These are phyloP conservation scores for Lentinus tigrinus DNA, from an alignment of 768 basidiomycete genomes.

Conservation along the genomic window DNA sequence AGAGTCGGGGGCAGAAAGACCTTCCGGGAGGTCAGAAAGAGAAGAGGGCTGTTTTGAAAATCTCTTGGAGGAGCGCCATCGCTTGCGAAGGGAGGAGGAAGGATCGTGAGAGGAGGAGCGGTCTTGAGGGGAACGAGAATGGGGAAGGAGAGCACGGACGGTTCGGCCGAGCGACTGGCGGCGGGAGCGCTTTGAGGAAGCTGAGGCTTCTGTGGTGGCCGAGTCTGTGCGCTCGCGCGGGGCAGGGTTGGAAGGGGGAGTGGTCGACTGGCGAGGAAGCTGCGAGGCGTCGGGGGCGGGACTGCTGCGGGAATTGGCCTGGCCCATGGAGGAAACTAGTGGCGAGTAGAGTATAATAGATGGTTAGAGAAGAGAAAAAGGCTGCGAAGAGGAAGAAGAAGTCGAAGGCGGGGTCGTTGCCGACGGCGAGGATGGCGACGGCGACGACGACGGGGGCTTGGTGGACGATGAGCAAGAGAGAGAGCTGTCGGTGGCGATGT, in stretches of 20 bases:
- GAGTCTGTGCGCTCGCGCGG: conserved; percentile 6
- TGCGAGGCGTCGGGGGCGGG: conserved; percentile 13
- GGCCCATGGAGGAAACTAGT: conserved; percentile 22
- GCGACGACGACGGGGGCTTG: background rate
- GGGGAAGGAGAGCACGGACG: conserved; percentile 23
- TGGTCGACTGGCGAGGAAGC: background rate
- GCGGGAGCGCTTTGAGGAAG: conserved; percentile 16
- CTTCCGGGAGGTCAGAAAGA: conserved; percentile 17
- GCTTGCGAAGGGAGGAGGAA: conserved; percentile 21
- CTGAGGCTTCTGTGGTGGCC: background rate
- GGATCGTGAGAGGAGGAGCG: background rate
- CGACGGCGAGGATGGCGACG: background rate
- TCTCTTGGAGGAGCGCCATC: conserved; percentile 31
- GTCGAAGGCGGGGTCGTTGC: background rate
- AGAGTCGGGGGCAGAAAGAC: conserved; percentile 9
- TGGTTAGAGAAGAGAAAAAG: background rate
- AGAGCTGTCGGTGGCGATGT: background rate
- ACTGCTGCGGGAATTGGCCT: conserved; percentile 22
- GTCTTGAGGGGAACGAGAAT: conserved; percentile 5
- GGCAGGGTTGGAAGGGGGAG: background rate
- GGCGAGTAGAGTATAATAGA: conserved; percentile 15
- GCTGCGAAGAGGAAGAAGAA: background rate
- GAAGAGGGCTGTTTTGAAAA: conserved; percentile 31
- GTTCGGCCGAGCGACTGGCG: conserved; percentile 23
- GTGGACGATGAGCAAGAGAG: background rate